Conservation (phyloP, 1,284 basidiomycete genomes). For the Ustilago cynodontis region DNA sequence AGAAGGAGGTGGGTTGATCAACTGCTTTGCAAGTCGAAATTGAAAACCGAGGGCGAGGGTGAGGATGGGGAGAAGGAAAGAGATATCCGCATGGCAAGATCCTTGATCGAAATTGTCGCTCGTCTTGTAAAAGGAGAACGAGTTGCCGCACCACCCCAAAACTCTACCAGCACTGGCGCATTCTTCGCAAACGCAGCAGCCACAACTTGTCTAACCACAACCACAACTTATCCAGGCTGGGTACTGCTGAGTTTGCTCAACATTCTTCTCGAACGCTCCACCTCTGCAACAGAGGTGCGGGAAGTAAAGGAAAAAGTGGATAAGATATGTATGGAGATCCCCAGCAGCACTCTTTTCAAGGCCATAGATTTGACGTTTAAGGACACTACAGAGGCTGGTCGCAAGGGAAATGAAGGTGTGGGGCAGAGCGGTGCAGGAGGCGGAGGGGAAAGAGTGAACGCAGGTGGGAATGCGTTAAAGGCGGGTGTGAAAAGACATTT, state of each 20-base stretch:
- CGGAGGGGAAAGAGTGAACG: neutral
- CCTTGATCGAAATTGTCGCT: conserved; percentile 24
- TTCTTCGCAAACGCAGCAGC: neutral
- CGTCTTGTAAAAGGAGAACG: conserved; percentile 36
- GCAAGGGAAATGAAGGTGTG: neutral
- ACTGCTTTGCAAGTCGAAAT: conserved; percentile 81
- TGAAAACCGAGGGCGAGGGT: conserved; percentile 77
- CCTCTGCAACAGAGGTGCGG: neutral
- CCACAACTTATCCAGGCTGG: conserved; percentile 17
- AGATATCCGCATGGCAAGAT: conserved; percentile 8
- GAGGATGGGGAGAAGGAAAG: conserved; percentile 60
- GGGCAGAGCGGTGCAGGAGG: neutral
- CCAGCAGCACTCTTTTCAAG: conserved; percentile 10
- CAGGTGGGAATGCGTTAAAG: neutral
- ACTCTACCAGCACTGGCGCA: too few species aligned
- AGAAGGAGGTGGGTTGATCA: conserved; percentile 89
- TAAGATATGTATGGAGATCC: conserved; percentile 27
- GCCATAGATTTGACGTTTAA: conserved; percentile 33
- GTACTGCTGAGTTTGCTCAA: conserved; percentile 30
- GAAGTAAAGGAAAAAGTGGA: conserved; percentile 14
- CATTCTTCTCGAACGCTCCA: conserved; percentile 7
- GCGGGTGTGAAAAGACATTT: neutral
- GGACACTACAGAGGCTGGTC: conserved; percentile 19
- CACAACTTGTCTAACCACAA: conserved; percentile 4
- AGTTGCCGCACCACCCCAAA: neutral